phyloP scores from a whole-genome alignment of 352 stramenopile genomes.

The Blastocystis sp. region DNA sequence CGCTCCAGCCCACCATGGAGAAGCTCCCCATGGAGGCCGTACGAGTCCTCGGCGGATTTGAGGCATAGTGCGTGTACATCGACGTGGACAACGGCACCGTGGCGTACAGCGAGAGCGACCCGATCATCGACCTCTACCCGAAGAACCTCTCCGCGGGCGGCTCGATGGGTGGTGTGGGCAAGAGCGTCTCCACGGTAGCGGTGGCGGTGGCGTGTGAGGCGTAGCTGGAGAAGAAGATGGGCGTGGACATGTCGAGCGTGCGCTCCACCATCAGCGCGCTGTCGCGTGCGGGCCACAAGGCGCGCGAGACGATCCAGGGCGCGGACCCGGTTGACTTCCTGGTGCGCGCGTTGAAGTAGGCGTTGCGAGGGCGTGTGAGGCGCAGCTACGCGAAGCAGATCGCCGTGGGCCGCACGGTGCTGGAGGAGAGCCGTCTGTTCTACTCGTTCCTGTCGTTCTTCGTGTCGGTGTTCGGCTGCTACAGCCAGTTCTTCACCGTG shows the following conservation, averaged over 20 bases:
- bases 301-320: slow-evolving; percentile 52
- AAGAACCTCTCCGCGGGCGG: slow-evolving; percentile 36
- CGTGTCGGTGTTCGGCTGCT: slow-evolving; percentile 71
- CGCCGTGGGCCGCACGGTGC: slow-evolving; percentile 63
- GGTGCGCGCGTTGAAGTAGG: slow-evolving; percentile 68
- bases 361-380: background rate
- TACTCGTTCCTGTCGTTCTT: slow-evolving; percentile 74
- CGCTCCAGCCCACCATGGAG: slow-evolving; percentile 23
- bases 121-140: slow-evolving; percentile 71
- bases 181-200: slow-evolving; percentile 56
- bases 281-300: slow-evolving; percentile 62
- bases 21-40: slow-evolving; percentile 70
- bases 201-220: background rate
- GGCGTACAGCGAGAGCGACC: slow-evolving; percentile 60
- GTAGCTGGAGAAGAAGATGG: slow-evolving; percentile 74
- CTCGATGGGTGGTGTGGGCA: slow-evolving; percentile 68
- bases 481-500: slow-evolving; percentile 55
- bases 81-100: slow-evolving; percentile 67
- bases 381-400: slow-evolving; percentile 73
- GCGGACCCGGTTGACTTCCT: slow-evolving; percentile 71
- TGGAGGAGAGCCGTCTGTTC: slow-evolving; percentile 71
- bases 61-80: slow-evolving; percentile 63
- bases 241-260: slow-evolving; percentile 73
- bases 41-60: background rate
- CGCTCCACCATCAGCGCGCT: slow-evolving; percentile 49